These are phyloP conservation scores for Colletotrichum melonis DNA, from an alignment of 2,329 filamentous ascomycete species.

Conservation along the genomic window DNA sequence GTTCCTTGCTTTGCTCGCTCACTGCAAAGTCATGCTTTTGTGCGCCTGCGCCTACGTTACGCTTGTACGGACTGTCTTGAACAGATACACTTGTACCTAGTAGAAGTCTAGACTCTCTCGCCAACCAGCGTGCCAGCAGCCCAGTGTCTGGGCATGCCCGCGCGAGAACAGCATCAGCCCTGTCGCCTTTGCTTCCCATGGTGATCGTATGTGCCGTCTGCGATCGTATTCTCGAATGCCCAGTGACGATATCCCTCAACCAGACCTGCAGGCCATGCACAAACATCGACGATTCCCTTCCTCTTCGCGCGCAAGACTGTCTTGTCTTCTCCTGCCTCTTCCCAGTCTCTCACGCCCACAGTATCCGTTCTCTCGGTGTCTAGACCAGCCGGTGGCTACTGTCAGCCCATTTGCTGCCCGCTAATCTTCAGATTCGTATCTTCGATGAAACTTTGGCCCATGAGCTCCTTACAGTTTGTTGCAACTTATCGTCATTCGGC, in stretches of 20 bases:
- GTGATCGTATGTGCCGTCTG: slow-evolving; percentile 23
- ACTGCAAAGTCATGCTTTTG: background rate
- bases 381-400: slow-evolving; percentile 16
- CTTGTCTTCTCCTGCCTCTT: slow-evolving; percentile 25
- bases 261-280: background rate
- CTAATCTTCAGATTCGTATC: background rate
- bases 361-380: slow-evolving; percentile 21
- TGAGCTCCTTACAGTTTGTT: slow-evolving; percentile 11
- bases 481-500: slow-evolving; percentile 9
- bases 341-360: slow-evolving; percentile 23
- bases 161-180: slow-evolving; percentile 4
- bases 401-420: slow-evolving; percentile 14
- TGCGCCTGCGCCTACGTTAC: background rate
- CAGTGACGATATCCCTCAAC: slow-evolving; percentile 2
- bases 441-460: slow-evolving; percentile 19
- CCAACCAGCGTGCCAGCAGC: too few species aligned
- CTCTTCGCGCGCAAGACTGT: background rate
- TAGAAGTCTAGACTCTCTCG: background rate
- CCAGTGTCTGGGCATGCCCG: too few species aligned
- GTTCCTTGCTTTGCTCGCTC: background rate
- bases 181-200: slow-evolving; percentile 8
- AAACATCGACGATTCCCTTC: background rate
- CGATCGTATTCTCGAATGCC: slow-evolving; percentile 1
- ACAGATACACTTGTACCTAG: background rate
- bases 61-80: background rate